Conservation (phyloP, 106 monocot species). For the Phalaenopsis aphrodite region DNA sequence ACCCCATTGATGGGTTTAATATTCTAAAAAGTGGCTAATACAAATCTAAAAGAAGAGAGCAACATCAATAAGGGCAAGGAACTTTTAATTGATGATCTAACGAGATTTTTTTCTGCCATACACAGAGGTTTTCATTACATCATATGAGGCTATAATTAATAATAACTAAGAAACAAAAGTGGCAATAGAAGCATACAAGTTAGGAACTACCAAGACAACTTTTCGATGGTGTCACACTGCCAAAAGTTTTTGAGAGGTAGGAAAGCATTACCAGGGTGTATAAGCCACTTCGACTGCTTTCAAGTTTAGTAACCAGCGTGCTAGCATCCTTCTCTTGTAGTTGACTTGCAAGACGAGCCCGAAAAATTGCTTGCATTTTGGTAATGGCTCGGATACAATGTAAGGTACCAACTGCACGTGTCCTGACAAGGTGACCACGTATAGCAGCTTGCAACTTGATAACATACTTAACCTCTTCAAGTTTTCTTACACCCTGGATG, state of each 20-base stretch:
- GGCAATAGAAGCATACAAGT: background rate
- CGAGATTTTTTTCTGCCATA: background rate
- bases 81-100: background rate
- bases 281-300: background rate
- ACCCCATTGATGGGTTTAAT: background rate
- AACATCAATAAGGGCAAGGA: too few species aligned
- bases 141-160: background rate
- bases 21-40: background rate
- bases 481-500: conserved; percentile 33
- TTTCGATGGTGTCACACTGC: background rate
- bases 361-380: conserved; percentile 59
- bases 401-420: conserved; percentile 55
- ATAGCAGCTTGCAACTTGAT: conserved; percentile 69
- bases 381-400: conserved; percentile 49
- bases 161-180: background rate
- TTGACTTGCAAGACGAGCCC: conserved; percentile 31
- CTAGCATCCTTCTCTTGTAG: background rate
- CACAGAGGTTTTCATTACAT: background rate
- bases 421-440: conserved; percentile 58
- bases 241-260: background rate
- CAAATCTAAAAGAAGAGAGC: too few species aligned
- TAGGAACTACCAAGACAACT: background rate
- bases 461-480: conserved; percentile 32
- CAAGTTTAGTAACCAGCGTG: background rate
- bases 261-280: background rate